phyloP scores from a whole-genome alignment of 352 stramenopile genomes.

The Globisporangium nunn region DNA sequence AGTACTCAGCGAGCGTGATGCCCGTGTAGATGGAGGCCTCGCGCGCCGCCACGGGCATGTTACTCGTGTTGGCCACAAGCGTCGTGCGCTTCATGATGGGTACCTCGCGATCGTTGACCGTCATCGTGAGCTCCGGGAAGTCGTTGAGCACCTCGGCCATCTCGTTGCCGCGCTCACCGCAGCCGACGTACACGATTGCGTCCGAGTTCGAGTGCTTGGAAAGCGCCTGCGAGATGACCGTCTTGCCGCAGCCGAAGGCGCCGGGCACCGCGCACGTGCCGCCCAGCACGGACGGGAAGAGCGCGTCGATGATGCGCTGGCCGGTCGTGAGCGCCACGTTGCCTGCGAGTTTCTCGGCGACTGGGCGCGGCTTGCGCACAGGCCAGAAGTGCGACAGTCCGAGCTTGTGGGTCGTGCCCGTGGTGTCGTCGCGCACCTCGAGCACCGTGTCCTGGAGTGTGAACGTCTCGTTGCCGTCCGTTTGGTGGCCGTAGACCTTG shows the following conservation, averaged over 20 bases:
- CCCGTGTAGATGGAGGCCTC: constrained; percentile 99
- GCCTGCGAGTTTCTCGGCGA: constrained; percentile 97
- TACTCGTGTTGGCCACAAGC: constrained; percentile 99
- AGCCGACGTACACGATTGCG: constrained; percentile 99
- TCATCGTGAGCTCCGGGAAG: constrained; percentile 99
- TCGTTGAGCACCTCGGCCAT: constrained; percentile 99
- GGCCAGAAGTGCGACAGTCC: constrained; percentile 98
- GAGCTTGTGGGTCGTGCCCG: constrained; percentile 93
- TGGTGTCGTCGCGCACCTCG: constrained; percentile 96
- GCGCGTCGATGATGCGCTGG: constrained; percentile 97
- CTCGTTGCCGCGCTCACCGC: constrained; percentile 98
- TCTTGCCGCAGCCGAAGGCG: constrained; percentile 99
- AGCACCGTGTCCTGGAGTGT: constrained; percentile 97
- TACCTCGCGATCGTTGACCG: constrained; percentile 94
- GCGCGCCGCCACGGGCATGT: constrained; percentile 99
- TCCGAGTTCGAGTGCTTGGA: constrained; percentile 99
- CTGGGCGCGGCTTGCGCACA: constrained; percentile 95
- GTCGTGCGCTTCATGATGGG: constrained; percentile 99
- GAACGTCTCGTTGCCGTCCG: constrained; percentile 96
- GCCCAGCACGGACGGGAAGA: constrained; percentile 98
- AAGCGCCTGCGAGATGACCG: constrained; percentile 98
- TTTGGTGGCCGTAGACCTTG: constrained; percentile 96
- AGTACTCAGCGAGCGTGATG: constrained; percentile 99
- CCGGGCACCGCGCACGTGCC: constrained; percentile 98
- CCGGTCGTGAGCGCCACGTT: constrained; percentile 97